phyloP scores from a whole-genome alignment of 768 basidiomycete genomes.

The Chiua virens region DNA sequence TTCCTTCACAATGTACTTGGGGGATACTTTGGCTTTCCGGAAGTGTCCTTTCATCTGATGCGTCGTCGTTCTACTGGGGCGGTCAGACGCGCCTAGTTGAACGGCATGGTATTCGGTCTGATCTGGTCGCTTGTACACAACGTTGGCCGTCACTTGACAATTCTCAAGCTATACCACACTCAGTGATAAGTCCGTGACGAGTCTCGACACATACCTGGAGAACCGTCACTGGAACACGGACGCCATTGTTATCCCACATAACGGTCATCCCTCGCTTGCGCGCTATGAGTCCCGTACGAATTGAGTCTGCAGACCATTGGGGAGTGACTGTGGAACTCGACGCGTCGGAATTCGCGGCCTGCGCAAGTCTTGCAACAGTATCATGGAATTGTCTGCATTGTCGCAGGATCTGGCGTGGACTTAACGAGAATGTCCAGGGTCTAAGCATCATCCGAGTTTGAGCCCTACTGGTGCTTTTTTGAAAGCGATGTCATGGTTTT shows the following conservation, averaged over 20 bases:
- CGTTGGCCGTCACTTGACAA: constrained; percentile 85
- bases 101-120: constrained; percentile 85
- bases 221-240: constrained; percentile 86
- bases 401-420: constrained; percentile 33
- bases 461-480: neutral
- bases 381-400: constrained; percentile 45
- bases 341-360: constrained; percentile 15
- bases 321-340: constrained; percentile 29
- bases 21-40: constrained; percentile 71
- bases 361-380: constrained; percentile 36
- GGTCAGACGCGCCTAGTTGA: constrained; percentile 85
- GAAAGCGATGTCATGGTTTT: neutral
- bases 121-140: constrained; percentile 62
- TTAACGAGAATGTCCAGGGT: constrained; percentile 47
- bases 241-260: constrained; percentile 90
- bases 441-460: constrained; percentile 46
- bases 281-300: constrained; percentile 90
- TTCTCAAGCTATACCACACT: constrained; percentile 63
- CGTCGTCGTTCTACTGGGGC: constrained; percentile 67
- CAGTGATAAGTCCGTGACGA: constrained; percentile 9
- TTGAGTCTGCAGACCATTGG: constrained; percentile 84
- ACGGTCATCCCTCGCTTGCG: constrained; percentile 95
- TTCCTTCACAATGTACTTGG: constrained; percentile 85
- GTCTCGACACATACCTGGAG: constrained; percentile 68
- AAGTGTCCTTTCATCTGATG: constrained; percentile 90